phyloP scores from a whole-genome alignment of 2,329 filamentous ascomycete species.

The Stenocarpella maydis region DNA sequence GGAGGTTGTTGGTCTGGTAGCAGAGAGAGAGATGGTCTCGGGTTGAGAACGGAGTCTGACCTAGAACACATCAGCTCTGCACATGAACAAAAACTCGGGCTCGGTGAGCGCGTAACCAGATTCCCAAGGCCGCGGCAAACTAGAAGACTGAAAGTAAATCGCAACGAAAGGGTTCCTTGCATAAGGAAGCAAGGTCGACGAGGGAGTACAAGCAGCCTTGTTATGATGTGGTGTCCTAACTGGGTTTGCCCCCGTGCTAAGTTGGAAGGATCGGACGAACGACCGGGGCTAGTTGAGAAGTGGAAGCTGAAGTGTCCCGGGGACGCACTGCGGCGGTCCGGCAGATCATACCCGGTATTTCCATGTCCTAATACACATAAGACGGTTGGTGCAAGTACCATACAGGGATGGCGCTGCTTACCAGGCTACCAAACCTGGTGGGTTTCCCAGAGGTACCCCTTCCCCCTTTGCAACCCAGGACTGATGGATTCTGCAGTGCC shows the following conservation, averaged over 20 bases:
- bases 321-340: slow-evolving; percentile 15
- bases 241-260: not conserved
- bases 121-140: too few species aligned
- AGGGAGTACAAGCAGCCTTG: not conserved
- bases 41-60: not conserved
- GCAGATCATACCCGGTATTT: slow-evolving; percentile 18
- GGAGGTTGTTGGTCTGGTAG: not conserved
- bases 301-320: slow-evolving; percentile 6
- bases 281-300: slow-evolving; percentile 9
- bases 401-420: slow-evolving; percentile 14
- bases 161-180: too few species aligned
- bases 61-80: not conserved
- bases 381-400: not conserved
- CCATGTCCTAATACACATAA: slow-evolving; percentile 10
- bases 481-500: not conserved
- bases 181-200: too few species aligned
- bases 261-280: slow-evolving; percentile 17
- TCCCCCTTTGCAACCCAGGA: too few species aligned
- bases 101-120: not conserved
- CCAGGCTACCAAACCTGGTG: not conserved
- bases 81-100: not conserved
- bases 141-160: too few species aligned
- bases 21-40: not conserved
- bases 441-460: too few species aligned
- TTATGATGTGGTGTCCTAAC: not conserved